phyloP scores from a whole-genome alignment of 495 filamentous ascomycete species.

The Bryoglossum gracile region DNA sequence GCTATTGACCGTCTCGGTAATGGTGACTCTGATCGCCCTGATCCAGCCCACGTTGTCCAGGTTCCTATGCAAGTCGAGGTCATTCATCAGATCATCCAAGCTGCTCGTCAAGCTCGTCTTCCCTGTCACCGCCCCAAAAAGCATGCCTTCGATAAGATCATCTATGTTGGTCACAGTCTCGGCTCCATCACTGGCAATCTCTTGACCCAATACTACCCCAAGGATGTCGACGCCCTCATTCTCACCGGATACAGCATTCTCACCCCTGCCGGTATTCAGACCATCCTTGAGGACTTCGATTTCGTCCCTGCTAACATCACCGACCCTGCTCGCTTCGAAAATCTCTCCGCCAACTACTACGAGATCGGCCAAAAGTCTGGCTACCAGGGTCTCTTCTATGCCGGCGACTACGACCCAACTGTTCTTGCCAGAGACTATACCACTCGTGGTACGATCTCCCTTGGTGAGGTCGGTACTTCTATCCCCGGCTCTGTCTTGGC shows the following conservation, averaged over 20 bases:
- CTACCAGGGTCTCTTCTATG: slow-evolving; percentile 36
- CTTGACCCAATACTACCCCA: slow-evolving; percentile 41
- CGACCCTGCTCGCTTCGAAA: background rate
- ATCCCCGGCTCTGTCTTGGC: background rate
- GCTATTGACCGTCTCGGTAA: slow-evolving; percentile 43
- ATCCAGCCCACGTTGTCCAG: slow-evolving; percentile 49
- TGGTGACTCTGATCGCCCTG: slow-evolving; percentile 46
- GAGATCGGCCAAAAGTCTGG: background rate
- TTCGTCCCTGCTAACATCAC: slow-evolving; percentile 25
- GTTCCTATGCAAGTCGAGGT: slow-evolving; percentile 35
- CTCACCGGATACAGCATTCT: slow-evolving; percentile 45
- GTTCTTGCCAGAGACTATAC: slow-evolving; percentile 5
- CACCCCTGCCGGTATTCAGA: background rate
- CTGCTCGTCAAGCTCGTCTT: background rate
- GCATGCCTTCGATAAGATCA: slow-evolving; percentile 15
- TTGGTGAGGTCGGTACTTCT: slow-evolving; percentile 33
- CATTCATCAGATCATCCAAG: slow-evolving; percentile 18
- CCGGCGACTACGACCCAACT: slow-evolving; percentile 13
- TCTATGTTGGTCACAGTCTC: slow-evolving; percentile 50
- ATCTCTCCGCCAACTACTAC: slow-evolving; percentile 20
- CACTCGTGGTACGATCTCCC: slow-evolving; percentile 1
- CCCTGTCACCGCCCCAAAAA: background rate
- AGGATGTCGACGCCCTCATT: slow-evolving; percentile 46
- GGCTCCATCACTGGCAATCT: slow-evolving; percentile 40
- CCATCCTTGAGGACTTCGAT: slow-evolving; percentile 25